Evolutionary conservation across 352 stramenopile genomes (phyloP), one percentile per base, ranked within the genome.

Genomic region (Globisporangium sylvaticum): DNA sequence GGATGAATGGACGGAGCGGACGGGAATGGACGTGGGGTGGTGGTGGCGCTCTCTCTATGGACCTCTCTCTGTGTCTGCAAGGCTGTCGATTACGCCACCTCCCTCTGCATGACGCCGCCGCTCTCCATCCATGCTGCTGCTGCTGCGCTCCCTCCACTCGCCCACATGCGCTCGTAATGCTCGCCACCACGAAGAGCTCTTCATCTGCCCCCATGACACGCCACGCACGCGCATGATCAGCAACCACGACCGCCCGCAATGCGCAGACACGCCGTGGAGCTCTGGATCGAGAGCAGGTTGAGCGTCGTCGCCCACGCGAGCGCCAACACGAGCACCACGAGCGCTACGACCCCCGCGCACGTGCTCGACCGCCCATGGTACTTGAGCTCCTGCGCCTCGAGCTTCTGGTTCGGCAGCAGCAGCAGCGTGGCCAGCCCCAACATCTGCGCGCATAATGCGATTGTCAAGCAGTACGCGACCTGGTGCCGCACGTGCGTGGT

Each of bases 231-330:
- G 27, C 39, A 12, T 12, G 20, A 25, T 75, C 54, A 78, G 66
- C 80, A 90, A 1, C 82, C 81, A 42, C 66, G 71, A 10, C 84
- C 84, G 20, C 84, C 84, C 9, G 77, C 82, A 53, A 92, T 88
- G 31, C 76, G 74, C 44, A 90, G 73, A 64, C 84, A 92, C 25
- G 77, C 72, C 20, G 84, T 90, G 48, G 79, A 84, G 66, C 66
- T 82, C 44, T 88, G 74, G 58, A 91, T 89, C 24, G 80, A 76
- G 14, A 91, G 73, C 46, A 89, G 62, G 65, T 89, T 89, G 66
- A 86, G 69, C 14, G 70, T 78, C 53, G 82, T 87, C 32, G 80
- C 72, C 77, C 81, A 92, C 9, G 59, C 64, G 37, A 90, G 62
- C 9, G 78, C 78, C 18, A 63, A 48, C n/a, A 77, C 52, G 15